Conservation (phyloP, 345 rosid species). For the Cochlearia excelsa region DNA sequence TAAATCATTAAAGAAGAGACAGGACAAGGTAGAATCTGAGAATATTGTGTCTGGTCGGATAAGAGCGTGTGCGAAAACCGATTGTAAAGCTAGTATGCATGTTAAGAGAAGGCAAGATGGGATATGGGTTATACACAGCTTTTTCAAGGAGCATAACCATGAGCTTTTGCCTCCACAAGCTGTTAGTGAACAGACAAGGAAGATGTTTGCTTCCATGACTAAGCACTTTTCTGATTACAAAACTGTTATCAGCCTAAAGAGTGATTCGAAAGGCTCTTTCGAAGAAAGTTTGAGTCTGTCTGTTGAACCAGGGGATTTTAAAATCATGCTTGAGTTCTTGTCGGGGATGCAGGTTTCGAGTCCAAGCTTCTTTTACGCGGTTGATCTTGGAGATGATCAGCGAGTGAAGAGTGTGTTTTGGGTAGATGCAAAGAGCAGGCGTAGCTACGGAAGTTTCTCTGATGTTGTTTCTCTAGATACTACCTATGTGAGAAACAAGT, state of each 20-base stretch:
- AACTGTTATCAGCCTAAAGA: conserved; percentile 49
- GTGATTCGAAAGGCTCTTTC: conserved; percentile 39
- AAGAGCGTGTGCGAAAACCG: conserved; percentile 55
- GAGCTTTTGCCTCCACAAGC: conserved; percentile 76
- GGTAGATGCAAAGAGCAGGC: conserved; percentile 69
- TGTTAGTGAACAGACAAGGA: conserved; percentile 67
- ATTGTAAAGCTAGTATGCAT: conserved; percentile 82
- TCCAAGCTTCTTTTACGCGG: conserved; percentile 62
- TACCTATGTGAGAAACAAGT: conserved; percentile 52
- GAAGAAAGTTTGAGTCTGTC: conserved; percentile 49
- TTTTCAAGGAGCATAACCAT: conserved; percentile 69
- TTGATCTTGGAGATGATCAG: conserved; percentile 62
- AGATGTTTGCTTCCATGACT: conserved; percentile 72
- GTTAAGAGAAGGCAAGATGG: conserved; percentile 75
- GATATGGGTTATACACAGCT: conserved; percentile 68
- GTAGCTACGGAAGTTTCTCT: conserved; percentile 51
- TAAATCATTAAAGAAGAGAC: conserved; percentile 53
- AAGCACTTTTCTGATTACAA: conserved; percentile 65
- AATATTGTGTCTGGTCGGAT: conserved; percentile 43
- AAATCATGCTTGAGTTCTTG: conserved; percentile 48
- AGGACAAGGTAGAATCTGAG: conserved; percentile 55
- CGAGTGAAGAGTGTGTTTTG: conserved; percentile 55
- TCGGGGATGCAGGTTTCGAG: conserved; percentile 49
- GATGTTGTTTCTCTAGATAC: conserved; percentile 66
- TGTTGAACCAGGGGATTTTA: conserved; percentile 53